phyloP scores from a whole-genome alignment of 129 eudicot genomes.

The Chrysanthemum makinoi region DNA sequence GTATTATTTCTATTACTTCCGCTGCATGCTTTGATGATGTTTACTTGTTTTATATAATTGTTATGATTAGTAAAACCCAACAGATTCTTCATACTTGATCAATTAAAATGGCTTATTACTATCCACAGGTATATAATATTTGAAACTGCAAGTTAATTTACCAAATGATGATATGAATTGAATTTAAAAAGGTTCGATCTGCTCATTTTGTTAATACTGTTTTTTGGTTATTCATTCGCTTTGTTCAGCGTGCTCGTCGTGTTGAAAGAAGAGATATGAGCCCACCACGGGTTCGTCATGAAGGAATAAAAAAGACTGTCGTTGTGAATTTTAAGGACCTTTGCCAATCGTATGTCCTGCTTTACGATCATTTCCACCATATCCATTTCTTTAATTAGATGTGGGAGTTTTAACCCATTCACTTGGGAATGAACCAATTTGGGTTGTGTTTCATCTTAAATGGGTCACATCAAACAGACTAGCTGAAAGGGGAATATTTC shows the following conservation, averaged over 20 bases:
- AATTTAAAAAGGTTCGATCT: background rate
- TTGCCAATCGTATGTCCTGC: conserved; percentile 51
- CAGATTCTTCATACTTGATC: too few relatives aligned
- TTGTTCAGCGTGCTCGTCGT: conserved; percentile 58
- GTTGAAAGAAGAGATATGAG: conserved; percentile 71
- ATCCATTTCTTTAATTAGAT: too few relatives aligned
- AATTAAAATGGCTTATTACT: background rate
- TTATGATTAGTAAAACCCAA: too few relatives aligned
- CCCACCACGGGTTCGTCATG: conserved; percentile 76
- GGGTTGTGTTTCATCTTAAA: too few relatives aligned
- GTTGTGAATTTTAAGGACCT: conserved; percentile 67
- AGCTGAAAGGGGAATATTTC: background rate
- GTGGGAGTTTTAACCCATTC: too few relatives aligned
- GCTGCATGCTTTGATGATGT: too few relatives aligned
- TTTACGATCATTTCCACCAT: background rate
- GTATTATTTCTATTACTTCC: too few relatives aligned
- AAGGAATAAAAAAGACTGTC: conserved; percentile 75
- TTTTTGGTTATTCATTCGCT: background rate
- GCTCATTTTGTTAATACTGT: background rate
- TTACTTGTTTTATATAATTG: too few relatives aligned
- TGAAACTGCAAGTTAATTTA: background rate
- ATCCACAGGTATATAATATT: conserved; percentile 42
- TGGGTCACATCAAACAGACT: background rate
- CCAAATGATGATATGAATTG: background rate
- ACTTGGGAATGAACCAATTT: too few relatives aligned